Percentiles rank a stretch among this genome's conserved stretches.
These are phyloP conservation scores for Fusarium chlamydosporum DNA, from an alignment of 2,329 filamentous ascomycete genomes.

Conservation along the genomic window DNA sequence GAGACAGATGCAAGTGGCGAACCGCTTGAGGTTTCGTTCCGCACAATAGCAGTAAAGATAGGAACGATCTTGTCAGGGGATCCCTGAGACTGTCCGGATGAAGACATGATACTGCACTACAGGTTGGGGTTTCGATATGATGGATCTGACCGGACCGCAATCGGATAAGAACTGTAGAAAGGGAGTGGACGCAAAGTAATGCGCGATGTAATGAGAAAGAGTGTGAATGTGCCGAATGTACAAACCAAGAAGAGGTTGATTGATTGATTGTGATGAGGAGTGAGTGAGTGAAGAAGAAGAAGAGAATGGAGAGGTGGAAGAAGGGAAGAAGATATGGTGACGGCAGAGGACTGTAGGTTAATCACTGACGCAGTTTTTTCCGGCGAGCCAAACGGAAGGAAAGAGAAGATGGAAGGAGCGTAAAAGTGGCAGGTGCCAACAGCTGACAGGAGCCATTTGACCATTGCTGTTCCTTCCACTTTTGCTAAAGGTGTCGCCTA, in stretches of 20 bases:
- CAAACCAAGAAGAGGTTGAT: constrained; percentile 40
- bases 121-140: constrained; percentile 18
- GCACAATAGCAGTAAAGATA: constrained; percentile 28
- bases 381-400: constrained; percentile 42
- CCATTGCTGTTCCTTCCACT: constrained; percentile 27
- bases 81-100: constrained; percentile 48
- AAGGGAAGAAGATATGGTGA: constrained; percentile 33
- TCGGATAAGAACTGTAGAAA: constrained; percentile 48
- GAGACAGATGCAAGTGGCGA: constrained; percentile 25
- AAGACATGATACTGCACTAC: constrained; percentile 50
- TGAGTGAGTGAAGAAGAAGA: constrained; percentile 15
- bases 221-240: constrained; percentile 45
- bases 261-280: constrained; percentile 20
- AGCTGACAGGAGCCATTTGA: constrained; percentile 37
- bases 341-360: constrained; percentile 46
- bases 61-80: constrained; percentile 49
- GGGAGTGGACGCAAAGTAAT: constrained; percentile 49
- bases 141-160: constrained; percentile 17
- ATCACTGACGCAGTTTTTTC: constrained; percentile 47
- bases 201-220: constrained; percentile 51
- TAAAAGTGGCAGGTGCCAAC: constrained; percentile 31
- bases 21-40: constrained; percentile 45
- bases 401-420: constrained; percentile 46
- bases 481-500: constrained; percentile 10
- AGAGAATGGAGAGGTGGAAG: constrained; percentile 30